Evolutionary conservation across 1,284 basidiomycete genomes (phyloP), one percentile per base, ranked within the genome.

Genomic region (Pterulicium gracile): DNA sequence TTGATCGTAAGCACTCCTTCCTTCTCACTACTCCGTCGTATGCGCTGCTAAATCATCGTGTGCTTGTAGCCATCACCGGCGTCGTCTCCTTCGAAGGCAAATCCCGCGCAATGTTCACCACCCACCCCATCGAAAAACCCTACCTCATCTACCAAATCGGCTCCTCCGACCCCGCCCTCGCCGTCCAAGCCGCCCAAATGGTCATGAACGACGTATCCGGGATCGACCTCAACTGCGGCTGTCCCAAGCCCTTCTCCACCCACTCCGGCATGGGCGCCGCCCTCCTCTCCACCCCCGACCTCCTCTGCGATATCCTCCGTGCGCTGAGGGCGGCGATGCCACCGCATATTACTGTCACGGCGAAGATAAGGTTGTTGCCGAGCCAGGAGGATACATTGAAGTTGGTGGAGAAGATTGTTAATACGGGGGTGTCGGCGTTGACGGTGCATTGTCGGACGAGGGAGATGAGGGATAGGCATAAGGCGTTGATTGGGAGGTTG

Each of bases 221-320:
- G 17, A 77, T 99, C 57, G 93, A 95, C 62, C 79, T 96, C 52
- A 96, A 95, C 62, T 96, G 93, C 57, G 96, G 90, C 0, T 94
- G 90, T 60, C 93, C 93, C 0, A 96, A 97, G 58, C 87, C 92
- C 1, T 99, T 99, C 65, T 95, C 91, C 17, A 93, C 93, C 0
- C 88, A 93, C 56, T 70, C 84, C 0, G 95, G 96, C 0, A 98
- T 98, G 94, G 96, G 96, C 15, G 94, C 96, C 1, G 94, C 92
- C 10, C 72, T 99, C 13, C 79, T 99, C 42, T 82, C 86, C 3
- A 94, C 87, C 34, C 93, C 96, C 0, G 92, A 96, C 58, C 68
- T 93, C 17, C 74, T 98, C 10, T 94, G 94, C 60, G 72, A 81
- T 17, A 96, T 97, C 54, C 73, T 97, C 18, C 76, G 73, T 0